Evolutionary conservation across 805 yeast species (phyloP).

Genomic region (Candida cerambycidarum): DNA sequence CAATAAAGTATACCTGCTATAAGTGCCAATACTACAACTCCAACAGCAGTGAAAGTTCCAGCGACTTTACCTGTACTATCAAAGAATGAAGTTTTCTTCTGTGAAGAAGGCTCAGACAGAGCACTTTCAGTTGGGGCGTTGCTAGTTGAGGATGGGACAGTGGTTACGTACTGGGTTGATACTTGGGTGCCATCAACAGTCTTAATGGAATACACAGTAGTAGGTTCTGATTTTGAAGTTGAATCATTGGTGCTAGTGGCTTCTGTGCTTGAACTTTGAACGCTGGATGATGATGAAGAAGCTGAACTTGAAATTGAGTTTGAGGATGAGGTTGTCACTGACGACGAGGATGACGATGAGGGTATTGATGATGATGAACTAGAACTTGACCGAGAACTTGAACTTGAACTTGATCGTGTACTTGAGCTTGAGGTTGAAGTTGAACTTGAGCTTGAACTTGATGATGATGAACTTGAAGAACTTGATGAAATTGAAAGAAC

Average conservation of each 20-base stretch:
- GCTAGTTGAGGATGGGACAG: slow-evolving; percentile 6
- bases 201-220: slow-evolving; percentile 13
- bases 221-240: slow-evolving; percentile 1
- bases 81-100: slow-evolving; percentile 49
- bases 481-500: slow-evolving; percentile 17
- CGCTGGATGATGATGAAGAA: not conserved
- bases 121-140: slow-evolving; percentile 6
- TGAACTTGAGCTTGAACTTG: slow-evolving; percentile 17
- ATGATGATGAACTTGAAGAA: slow-evolving; percentile 19
- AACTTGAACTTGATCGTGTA: slow-evolving; percentile 4
- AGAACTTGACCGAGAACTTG: slow-evolving; percentile 6
- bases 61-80: slow-evolving; percentile 74
- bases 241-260: not conserved
- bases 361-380: not conserved
- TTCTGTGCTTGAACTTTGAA: not conserved
- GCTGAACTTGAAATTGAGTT: not conserved
- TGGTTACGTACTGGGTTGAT: slow-evolving; percentile 19
- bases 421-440: slow-evolving; percentile 19
- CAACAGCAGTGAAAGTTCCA: slow-evolving; percentile 82
- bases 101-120: slow-evolving; percentile 20
- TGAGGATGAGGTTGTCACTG: not conserved
- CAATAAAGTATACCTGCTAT: slow-evolving; percentile 42
- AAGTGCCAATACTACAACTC: slow-evolving; percentile 53
- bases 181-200: slow-evolving; percentile 18
- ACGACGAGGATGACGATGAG: slow-evolving; percentile 1